Conservation (phyloP, 208 protist genomes). For the Phytomonas francai region DNA sequence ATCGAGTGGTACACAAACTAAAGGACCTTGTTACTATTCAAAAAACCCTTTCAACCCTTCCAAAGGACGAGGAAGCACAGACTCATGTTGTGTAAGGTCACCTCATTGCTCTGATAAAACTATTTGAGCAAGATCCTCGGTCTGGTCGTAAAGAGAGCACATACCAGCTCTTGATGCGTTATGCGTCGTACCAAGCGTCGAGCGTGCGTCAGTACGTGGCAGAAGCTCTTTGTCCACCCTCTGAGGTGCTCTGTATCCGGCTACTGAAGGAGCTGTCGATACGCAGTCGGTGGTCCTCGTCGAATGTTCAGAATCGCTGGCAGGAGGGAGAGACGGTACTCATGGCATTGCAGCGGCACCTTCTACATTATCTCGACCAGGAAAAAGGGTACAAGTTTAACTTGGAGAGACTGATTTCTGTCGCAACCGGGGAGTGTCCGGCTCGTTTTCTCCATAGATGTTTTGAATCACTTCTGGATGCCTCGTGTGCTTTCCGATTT, state of each 20-base stretch:
- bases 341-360: constrained; percentile 71
- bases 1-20: constrained; percentile 22
- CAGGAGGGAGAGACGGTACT: constrained; percentile 65
- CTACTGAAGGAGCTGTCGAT: constrained; percentile 22
- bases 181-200: constrained; percentile 52
- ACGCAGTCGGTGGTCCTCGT: background rate
- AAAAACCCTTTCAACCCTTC: constrained; percentile 5
- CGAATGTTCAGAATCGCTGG: constrained; percentile 26
- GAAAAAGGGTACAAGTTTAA: constrained; percentile 4
- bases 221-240: constrained; percentile 44
- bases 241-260: constrained; percentile 29
- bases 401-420: constrained; percentile 6
- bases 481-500: constrained; percentile 30
- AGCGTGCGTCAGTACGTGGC: constrained; percentile 73
- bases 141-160: constrained; percentile 5
- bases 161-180: constrained; percentile 33
- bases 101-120: constrained; percentile 26
- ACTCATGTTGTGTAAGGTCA: constrained; percentile 35
- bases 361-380: constrained; percentile 26
- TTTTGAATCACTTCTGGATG: constrained; percentile 12
- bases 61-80: constrained; percentile 13
- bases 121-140: constrained; percentile 15
- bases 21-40: constrained; percentile 7
- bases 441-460: background rate
- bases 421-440: background rate